Conservation (phyloP, 2,329 filamentous ascomycete genomes). For the Onygenales sp. region DNA sequence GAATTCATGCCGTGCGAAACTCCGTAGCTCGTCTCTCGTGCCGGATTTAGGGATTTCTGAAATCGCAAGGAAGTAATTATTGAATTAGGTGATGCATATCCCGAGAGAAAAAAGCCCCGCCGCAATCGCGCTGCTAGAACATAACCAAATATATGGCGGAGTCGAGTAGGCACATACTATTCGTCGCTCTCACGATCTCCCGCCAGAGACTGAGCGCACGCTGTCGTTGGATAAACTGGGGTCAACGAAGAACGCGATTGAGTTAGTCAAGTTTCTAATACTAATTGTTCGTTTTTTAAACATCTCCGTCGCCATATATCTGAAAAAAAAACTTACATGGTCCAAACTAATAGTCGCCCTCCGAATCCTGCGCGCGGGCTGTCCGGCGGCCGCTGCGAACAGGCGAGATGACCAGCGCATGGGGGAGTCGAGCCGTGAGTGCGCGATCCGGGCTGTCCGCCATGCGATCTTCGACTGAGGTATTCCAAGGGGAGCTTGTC, state of each 20-base stretch:
- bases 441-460: not conserved
- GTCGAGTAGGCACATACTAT: slow-evolving; percentile 20
- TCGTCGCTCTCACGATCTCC: slow-evolving; percentile 31
- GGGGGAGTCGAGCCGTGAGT: not conserved
- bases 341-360: slow-evolving; percentile 30
- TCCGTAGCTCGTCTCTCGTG: slow-evolving; percentile 30
- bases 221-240: slow-evolving; percentile 34
- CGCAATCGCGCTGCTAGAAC: not conserved
- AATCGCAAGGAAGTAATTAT: not conserved
- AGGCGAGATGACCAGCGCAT: slow-evolving; percentile 23
- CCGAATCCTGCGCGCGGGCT: slow-evolving; percentile 20
- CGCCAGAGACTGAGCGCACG: slow-evolving; percentile 35
- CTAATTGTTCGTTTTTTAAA: not conserved
- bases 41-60: slow-evolving; percentile 31
- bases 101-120: not conserved
- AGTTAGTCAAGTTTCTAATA: not conserved
- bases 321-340: slow-evolving; percentile 21
- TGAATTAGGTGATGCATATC: not conserved
- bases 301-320: not conserved
- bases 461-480: not conserved
- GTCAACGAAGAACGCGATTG: not conserved
- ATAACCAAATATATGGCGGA: too few relatives aligned
- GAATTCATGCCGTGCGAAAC: slow-evolving; percentile 37
- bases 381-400: slow-evolving; percentile 20
- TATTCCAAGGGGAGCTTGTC: not conserved